phyloP scores from a whole-genome alignment of 176 grass and related monocot species.

The Triticum monococcum region DNA sequence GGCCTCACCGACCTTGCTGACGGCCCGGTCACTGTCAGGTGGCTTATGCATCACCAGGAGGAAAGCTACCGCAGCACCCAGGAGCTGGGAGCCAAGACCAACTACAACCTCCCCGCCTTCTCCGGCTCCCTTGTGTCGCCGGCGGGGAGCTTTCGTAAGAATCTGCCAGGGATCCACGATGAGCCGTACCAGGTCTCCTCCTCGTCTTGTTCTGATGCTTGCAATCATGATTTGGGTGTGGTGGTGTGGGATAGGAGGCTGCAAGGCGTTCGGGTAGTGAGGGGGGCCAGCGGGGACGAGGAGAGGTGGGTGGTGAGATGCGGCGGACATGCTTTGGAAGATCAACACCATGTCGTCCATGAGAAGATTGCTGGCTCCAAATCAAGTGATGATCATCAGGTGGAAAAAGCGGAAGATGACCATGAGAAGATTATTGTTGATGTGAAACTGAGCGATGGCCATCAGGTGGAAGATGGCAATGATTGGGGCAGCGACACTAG shows the following conservation, averaged over 20 bases:
- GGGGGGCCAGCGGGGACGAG: neutral
- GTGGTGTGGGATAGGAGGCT: slow-evolving; percentile 30
- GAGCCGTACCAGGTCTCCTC: neutral
- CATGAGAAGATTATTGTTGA: too few relatives aligned
- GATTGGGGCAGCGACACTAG: slow-evolving; percentile 31
- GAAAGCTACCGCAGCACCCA: neutral
- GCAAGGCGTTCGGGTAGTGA: slow-evolving; percentile 36
- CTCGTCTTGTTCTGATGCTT: neutral
- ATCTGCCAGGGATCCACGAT: neutral
- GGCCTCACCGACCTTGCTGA: neutral
- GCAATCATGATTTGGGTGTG: slow-evolving; percentile 3
- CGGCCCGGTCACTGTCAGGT: too few relatives aligned
- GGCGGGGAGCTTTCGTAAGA: slow-evolving; percentile 9
- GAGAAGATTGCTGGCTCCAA: neutral
- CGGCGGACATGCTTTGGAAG: neutral
- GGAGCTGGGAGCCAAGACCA: slow-evolving; percentile 5
- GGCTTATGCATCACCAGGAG: neutral
- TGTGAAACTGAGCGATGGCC: too few relatives aligned
- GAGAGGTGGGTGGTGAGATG: slow-evolving; percentile 49
- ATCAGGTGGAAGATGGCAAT: too few relatives aligned
- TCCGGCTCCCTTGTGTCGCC: neutral
- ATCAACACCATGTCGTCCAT: neutral
- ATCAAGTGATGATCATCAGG: neutral
- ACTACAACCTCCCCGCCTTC: slow-evolving; percentile 11
- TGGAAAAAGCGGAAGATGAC: neutral